These are phyloP conservation scores for Heliamphora exappendiculata DNA, from an alignment of 148 eudicot genomes.

Conservation along the genomic window DNA sequence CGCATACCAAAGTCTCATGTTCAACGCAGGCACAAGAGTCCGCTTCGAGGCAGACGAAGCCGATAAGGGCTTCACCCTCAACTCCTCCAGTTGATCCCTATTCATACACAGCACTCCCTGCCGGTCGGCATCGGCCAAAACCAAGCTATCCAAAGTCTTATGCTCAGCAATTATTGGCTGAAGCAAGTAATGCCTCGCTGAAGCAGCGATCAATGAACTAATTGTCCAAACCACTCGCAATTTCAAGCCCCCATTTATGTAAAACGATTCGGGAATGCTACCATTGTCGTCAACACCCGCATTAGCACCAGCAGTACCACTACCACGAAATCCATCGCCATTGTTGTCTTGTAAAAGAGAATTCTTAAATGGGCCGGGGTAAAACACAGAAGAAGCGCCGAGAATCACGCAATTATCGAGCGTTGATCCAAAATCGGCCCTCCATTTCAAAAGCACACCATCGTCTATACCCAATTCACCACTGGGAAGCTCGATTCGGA, in stretches of 20 bases:
- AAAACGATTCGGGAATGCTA: slow-evolving; percentile 75
- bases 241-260: slow-evolving; percentile 77
- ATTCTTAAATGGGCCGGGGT: not conserved
- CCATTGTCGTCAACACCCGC: slow-evolving; percentile 66
- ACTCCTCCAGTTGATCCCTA: slow-evolving; percentile 73
- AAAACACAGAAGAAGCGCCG: slow-evolving; percentile 59
- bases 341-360: too few relatives aligned
- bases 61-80: slow-evolving; percentile 82
- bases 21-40: slow-evolving; percentile 77
- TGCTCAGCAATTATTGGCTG: slow-evolving; percentile 76
- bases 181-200: slow-evolving; percentile 81
- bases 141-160: slow-evolving; percentile 55
- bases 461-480: slow-evolving; percentile 77
- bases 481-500: slow-evolving; percentile 66
- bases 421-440: slow-evolving; percentile 81
- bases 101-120: slow-evolving; percentile 89
- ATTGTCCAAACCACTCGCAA: slow-evolving; percentile 85
- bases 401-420: slow-evolving; percentile 79
- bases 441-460: slow-evolving; percentile 69
- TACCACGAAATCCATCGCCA: not conserved
- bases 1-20: slow-evolving; percentile 83
- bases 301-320: slow-evolving; percentile 2
- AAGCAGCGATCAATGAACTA: slow-evolving; percentile 82
- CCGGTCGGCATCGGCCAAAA: slow-evolving; percentile 65
- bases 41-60: slow-evolving; percentile 74